A percentile compares a stretch with the other conserved stretches of the same genome.
Conservation (phyloP, 192 early-diverging fungal genomes). For the Coemansia sp. region DNA sequence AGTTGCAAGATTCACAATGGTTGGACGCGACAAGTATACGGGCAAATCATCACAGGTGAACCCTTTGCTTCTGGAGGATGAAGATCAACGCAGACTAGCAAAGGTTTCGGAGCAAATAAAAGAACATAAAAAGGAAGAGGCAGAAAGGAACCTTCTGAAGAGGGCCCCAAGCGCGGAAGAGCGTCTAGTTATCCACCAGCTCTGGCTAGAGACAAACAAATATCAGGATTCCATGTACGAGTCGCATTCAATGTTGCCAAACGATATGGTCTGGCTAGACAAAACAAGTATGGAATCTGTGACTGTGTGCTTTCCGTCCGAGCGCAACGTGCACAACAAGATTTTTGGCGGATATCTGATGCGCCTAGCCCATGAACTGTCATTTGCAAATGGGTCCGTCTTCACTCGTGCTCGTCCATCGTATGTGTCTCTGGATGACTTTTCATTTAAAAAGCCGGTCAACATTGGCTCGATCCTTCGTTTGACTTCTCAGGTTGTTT, state of each 20-base stretch:
- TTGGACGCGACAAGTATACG: constrained; percentile 71
- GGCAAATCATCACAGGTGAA: constrained; percentile 71
- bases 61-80: constrained; percentile 69
- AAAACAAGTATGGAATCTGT: constrained; percentile 74
- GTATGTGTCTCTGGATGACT: constrained; percentile 70
- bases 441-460: constrained; percentile 83
- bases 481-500: constrained; percentile 76
- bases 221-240: constrained; percentile 54
- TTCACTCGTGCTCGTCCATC: constrained; percentile 62
- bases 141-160: constrained; percentile 60
- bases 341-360: constrained; percentile 82
- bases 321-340: constrained; percentile 79
- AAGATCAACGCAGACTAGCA: constrained; percentile 71
- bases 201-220: constrained; percentile 72
- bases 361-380: constrained; percentile 83
- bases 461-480: constrained; percentile 76
- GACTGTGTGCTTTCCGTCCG: constrained; percentile 70
- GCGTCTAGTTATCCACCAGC: constrained; percentile 73
- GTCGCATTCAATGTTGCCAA: constrained; percentile 36
- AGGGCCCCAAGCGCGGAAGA: constrained; percentile 78
- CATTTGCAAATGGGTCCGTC: constrained; percentile 72
- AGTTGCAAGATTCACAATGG: constrained; percentile 87
- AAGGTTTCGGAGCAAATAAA: constrained; percentile 68
- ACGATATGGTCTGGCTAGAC: constrained; percentile 68
- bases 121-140: constrained; percentile 55